Evolutionary conservation across 495 filamentous ascomycete genomes (phyloP), one percentile per base, ranked within the genome.

Genomic region (Rostrohypoxylon terebratum): DNA sequence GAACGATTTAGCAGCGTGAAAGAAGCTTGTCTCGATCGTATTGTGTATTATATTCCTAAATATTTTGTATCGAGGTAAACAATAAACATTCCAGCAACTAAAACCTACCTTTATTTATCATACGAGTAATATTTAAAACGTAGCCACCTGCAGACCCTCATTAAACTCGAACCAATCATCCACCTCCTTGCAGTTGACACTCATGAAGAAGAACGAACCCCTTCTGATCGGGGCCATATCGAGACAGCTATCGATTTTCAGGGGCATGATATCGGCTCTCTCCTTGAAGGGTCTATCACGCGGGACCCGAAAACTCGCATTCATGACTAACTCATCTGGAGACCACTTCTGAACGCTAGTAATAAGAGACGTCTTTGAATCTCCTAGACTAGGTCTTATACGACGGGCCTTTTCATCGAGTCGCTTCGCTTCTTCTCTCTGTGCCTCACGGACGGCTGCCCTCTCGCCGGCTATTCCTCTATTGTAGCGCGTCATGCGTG

Each of bases 131-230:
- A 28, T 5, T 5, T 20, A 62, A 59, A 71, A 66, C 10, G 69
- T 72, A 16, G 67, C 57, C 9, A 0, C 62, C 20, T 44, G 44
- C 25, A 10, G 18, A 13, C 65, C 70, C 48, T 73, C 65, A 8
- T 55, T n/a, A 33, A 59, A 64, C 18, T 21, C 3, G 33, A 9
- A 61, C 60, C 65, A 69, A 21, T 73, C 64, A 8, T 47, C 7
- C 6, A 54, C 65, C 38, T 65, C 45, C 23, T 65, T 65, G 5
- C 50, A 65, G 0, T 50, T 44, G 4, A 47, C 31, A 9, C 70
- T 73, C 65, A 68, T 68, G 16, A 47, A 73, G 6, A 69, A 44
- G 21, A 68, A 60, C 8, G 64, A 60, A 4, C 65, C 65, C 20
- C 40, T 68, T 47, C 55, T 59, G 1, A 65, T 44, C 36, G 60